phyloP scores from a whole-genome alignment of 495 filamentous ascomycete species.

The Neurospora tetraspora region DNA sequence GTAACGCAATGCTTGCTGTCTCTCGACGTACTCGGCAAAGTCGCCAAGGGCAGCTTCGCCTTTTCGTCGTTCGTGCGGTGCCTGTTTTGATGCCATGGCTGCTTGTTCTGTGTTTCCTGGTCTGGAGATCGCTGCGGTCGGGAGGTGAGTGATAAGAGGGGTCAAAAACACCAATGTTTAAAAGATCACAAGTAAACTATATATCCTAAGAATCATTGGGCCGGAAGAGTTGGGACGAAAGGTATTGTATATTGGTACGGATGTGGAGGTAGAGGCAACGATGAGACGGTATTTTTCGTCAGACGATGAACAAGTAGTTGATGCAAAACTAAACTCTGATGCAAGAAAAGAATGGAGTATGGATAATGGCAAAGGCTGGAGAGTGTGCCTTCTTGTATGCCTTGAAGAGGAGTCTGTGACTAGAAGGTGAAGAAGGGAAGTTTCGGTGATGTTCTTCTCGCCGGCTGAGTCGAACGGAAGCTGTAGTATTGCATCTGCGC shows the following conservation, averaged over 20 bases:
- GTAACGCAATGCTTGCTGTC: slow-evolving; percentile 67
- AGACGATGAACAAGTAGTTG: neutral
- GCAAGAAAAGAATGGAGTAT: neutral
- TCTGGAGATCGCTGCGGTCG: slow-evolving; percentile 14
- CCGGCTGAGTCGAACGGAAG: slow-evolving; percentile 22
- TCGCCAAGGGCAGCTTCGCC: slow-evolving; percentile 89
- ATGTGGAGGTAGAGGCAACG: neutral
- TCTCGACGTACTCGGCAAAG: slow-evolving; percentile 95
- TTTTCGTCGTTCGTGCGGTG: slow-evolving; percentile 67
- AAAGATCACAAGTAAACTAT: neutral
- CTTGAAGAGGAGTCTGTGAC: neutral
- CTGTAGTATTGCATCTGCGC: neutral
- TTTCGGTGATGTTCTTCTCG: slow-evolving; percentile 6
- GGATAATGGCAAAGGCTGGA: neutral
- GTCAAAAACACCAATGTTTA: neutral
- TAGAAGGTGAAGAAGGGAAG: neutral
- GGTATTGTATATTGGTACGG: neutral
- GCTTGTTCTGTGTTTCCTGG: slow-evolving; percentile 28
- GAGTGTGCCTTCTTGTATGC: neutral
- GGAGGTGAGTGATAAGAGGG: neutral
- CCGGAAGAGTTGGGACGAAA: neutral
- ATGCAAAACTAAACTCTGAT: neutral
- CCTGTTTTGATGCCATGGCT: slow-evolving; percentile 50
- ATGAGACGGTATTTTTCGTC: neutral
- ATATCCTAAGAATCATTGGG: slow-evolving; percentile 14